Base-by-base conservation (phyloP, 2,329 filamentous ascomycete genomes). In the Ophiosphaerella herpotricha region DNA sequence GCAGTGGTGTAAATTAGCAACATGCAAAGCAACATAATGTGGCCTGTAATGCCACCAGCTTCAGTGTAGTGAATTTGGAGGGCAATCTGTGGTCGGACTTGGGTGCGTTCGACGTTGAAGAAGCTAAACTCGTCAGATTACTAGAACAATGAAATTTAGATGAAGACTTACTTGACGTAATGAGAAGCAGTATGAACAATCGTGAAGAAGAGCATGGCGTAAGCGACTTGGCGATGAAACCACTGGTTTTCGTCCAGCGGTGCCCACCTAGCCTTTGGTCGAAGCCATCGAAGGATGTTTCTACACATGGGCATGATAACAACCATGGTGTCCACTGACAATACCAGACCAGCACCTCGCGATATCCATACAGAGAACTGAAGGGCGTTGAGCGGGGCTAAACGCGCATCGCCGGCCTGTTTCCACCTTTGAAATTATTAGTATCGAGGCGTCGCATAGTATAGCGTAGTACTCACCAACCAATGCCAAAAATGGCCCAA, bases 1-100 rank as follows among this genome's bases (percentile, higher is more conserved):
- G 94, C 89, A 0, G 92, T 97, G 1, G 94, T 99, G 77, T 96
- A 99, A 82, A 99, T 99, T 56, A 99, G 78, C 56, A 99, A 78
- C 94, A 99, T 99, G 82, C 92, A 97, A n/a, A 99, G 81, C 23
- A 97, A 83, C 94, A 99, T 99, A 55, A 97, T 83, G 74, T 99
- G 94, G 6, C 94, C 94, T 2, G 94, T 99, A 55, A 97, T 89
- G 54, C 94, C 94, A 66, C 91, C 92, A 42, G 91, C 84, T 70
- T 96, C 84, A 1, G 85, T 83, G 72, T 96, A 99, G 74, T 97
- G 94, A 57, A 97, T 96, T 68, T 97, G 82, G 6, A 97, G 75
- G 3, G 94, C 94, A 3, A 85, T 85, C 39, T 89, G 83, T 2
- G 88, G 87, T 44, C 94, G 87, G 46, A 97, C 83, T 71, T 97